Base-by-base conservation (phyloP, 495 filamentous ascomycete genomes). In the Lophium mytilinum region DNA sequence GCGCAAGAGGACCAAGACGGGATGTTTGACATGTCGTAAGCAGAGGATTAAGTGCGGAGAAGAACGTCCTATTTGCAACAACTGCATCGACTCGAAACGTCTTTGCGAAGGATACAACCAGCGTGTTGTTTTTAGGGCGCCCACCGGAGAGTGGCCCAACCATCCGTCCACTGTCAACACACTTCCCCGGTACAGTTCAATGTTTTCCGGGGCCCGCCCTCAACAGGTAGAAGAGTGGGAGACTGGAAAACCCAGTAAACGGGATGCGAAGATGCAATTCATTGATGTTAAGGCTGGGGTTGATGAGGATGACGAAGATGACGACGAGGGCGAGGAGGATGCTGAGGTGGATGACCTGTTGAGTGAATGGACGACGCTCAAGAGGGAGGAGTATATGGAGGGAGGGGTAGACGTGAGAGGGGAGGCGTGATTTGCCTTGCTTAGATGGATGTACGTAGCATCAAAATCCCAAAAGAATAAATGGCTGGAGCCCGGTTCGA, bases 11-110 rank as follows among this genome's bases (percentile, higher is more conserved):
- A 96, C 93, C 41, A 98, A 98, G 73, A 96, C 93, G 1, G 93
- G 93, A 21, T 98, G 93, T 71, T 76, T 98, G 57, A 98, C 93
- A 50, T 98, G 93, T 76, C 86, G 93, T 50, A 90, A 86, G 71
- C 83, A 93, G 17, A 87, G 93, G 49, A 97, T 98, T 69, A 98
- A 98, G 73, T 98, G 93, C 69, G 93, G 92, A 50, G 93, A 97
- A 68, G 90, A 93, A 68, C 87, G 88, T 53, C 93, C 92, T 47
- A 90, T 82, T 14, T 97, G 93, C 73, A 82, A 78, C 58, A 90
- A 97, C 68, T 98, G 93, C 73, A 82, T 91, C 70, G 96, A 96
- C 67, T 96, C 92, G 10, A 96, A 93, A 69, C 83, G 93, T 10
- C 77, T 84, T 40, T 98, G 93, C 69, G 91, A 97, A 72, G 93